Evolutionary conservation across 176 grass and related monocot species (phyloP).

Genomic region (Bonia amplexicaulis): DNA sequence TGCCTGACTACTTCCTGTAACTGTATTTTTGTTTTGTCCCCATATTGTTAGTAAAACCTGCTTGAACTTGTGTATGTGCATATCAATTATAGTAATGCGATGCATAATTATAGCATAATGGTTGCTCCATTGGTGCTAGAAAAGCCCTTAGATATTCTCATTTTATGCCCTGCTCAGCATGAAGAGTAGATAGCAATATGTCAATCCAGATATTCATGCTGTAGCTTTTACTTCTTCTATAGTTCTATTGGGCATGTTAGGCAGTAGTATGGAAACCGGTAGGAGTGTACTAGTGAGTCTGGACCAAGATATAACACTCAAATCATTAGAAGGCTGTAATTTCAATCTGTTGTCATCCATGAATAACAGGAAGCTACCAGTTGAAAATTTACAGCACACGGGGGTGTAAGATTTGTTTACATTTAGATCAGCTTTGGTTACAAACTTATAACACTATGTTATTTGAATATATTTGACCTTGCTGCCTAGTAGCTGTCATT

Average conservation of each 20-base stretch:
- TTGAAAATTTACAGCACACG: background rate
- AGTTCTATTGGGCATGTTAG: background rate
- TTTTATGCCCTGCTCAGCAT: background rate
- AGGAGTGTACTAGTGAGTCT: background rate
- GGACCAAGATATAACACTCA: background rate
- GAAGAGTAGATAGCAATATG: background rate
- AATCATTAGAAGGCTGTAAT: background rate
- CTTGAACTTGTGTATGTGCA: background rate
- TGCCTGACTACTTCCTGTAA: background rate
- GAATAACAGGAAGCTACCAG: background rate
- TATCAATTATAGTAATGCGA: background rate
- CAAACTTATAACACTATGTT: background rate
- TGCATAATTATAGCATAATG: background rate
- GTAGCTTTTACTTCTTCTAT: background rate
- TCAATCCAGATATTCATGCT: constrained; percentile 3
- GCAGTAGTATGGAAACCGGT: background rate
- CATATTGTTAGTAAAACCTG: background rate
- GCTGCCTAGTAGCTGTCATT: background rate
- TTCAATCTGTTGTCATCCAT: background rate
- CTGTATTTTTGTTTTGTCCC: background rate
- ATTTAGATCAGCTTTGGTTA: background rate
- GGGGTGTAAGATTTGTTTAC: background rate
- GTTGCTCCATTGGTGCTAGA: background rate
- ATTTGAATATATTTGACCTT: background rate
- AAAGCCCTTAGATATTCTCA: background rate